Percentiles rank a stretch among this genome's conserved stretches.
These are phyloP conservation scores for Paracamarosporium sp. DNA, from an alignment of 2,329 filamentous ascomycete genomes.

Conservation along the genomic window DNA sequence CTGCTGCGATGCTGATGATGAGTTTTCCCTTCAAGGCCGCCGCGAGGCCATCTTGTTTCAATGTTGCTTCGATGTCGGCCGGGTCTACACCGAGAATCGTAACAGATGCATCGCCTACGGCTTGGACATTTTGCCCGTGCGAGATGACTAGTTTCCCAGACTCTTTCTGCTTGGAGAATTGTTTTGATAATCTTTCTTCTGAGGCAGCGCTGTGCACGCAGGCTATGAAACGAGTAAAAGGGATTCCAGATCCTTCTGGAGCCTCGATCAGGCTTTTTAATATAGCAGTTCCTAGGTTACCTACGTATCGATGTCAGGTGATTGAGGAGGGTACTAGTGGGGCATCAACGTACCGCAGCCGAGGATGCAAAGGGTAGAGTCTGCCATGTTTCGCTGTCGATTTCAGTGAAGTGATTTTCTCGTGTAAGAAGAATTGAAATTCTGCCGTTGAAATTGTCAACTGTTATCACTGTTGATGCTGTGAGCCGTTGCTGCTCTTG, in stretches of 20 bases:
- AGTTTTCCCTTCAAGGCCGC: constrained; percentile 55
- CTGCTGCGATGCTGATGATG: constrained; percentile 60
- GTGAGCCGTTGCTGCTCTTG: background rate
- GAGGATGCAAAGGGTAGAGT: constrained; percentile 30
- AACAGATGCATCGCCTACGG: constrained; percentile 47
- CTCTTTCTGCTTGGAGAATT: constrained; percentile 38
- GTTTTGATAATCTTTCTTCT: constrained; percentile 37
- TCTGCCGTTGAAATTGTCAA: background rate
- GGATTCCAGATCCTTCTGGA: constrained; percentile 12
- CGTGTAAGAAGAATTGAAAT: too few relatives aligned
- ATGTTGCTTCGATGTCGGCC: constrained; percentile 47
- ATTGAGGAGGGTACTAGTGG: background rate
- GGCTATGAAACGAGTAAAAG: constrained; percentile 47
- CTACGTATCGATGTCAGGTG: constrained; percentile 25
- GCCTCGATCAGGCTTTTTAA: constrained; percentile 41
- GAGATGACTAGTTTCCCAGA: constrained; percentile 39
- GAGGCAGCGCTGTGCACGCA: constrained; percentile 52
- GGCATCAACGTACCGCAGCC: constrained; percentile 32
- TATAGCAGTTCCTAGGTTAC: constrained; percentile 50
- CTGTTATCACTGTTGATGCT: background rate
- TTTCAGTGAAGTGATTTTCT: background rate
- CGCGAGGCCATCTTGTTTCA: constrained; percentile 46
- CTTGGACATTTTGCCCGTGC: constrained; percentile 45
- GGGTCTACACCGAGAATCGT: constrained; percentile 59
- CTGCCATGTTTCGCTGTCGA: constrained; percentile 15